Evolutionary conservation across 108 stramenopile species (phyloP).

Genomic region (Discostella pseudostelligera): DNA sequence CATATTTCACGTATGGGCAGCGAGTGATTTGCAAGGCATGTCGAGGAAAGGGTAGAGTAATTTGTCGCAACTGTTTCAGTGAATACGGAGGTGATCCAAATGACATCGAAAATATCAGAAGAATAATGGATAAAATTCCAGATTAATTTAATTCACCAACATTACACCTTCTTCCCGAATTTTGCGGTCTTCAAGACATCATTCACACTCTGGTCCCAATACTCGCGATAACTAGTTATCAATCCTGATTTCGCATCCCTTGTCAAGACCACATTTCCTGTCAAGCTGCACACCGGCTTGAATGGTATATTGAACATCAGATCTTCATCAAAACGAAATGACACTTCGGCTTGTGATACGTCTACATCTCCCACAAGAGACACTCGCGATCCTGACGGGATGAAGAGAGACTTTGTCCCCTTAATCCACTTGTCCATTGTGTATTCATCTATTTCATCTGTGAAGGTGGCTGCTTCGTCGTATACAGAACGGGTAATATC

Average conservation of each 20-base stretch:
- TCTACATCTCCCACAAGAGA: slow-evolving; percentile 61
- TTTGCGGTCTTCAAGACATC: slow-evolving; percentile 77
- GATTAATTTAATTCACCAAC: slow-evolving; percentile 46
- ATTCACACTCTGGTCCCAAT: slow-evolving; percentile 85
- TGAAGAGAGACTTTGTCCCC: slow-evolving; percentile 80
- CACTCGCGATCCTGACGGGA: slow-evolving; percentile 60
- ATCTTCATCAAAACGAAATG: slow-evolving; percentile 80
- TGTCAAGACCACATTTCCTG: slow-evolving; percentile 73
- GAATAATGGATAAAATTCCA: slow-evolving; percentile 66
- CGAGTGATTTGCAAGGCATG: slow-evolving; percentile 66
- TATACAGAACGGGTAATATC: slow-evolving; percentile 79
- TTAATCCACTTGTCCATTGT: slow-evolving; percentile 78
- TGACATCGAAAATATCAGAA: slow-evolving; percentile 74
- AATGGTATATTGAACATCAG: slow-evolving; percentile 84
- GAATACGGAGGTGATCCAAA: slow-evolving; percentile 69
- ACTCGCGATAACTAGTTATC: slow-evolving; percentile 81
- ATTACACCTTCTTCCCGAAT: slow-evolving; percentile 45
- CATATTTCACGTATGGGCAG: slow-evolving; percentile 65
- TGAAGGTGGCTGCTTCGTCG: slow-evolving; percentile 77
- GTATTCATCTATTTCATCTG: slow-evolving; percentile 90
- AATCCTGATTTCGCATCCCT: slow-evolving; percentile 68
- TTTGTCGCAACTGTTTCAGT: slow-evolving; percentile 70
- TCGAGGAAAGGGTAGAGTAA: slow-evolving; percentile 66
- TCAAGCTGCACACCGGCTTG: slow-evolving; percentile 63
- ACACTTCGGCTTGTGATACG: slow-evolving; percentile 42